Evolutionary conservation across 148 eudicot species (phyloP), one percentile per base, ranked within the genome.

Genomic region (Diospyros kaki): DNA sequence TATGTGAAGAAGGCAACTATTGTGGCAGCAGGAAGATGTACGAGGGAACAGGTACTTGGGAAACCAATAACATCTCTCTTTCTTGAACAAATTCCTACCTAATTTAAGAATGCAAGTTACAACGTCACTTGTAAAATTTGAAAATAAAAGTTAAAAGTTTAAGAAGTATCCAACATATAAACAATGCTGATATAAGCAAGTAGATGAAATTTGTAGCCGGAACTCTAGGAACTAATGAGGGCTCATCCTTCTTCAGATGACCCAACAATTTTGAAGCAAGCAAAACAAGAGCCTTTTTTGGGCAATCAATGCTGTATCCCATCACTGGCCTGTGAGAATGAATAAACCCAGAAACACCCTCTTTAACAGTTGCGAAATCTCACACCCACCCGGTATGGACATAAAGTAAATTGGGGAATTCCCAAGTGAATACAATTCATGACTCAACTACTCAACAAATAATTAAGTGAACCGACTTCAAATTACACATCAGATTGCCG

Each of bases 31-130:
- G 53, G 39, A 50, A 51, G 9, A 44, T 44, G 28, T 28, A 28
- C 28, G 28, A 28, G 28, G 28, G 28, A 28, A 28, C 5, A 9
- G 58, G 51, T 71, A 82, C 87, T 84, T 79, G 80, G 56, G 81
- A 77, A 86, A 81, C 87, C 80, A 85, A 69, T 77, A 84, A 71
- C 87, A 81, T 74, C 90, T 83, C 90, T 73, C 82, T 71, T 51
- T 51, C 67, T 48, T 82, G 75, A 79, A 53, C 61, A 17, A 80
- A 55, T 53, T 43, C 38, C 8, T 5, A 12, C 66, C 56, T 70
- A 39, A 45, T 43, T 42, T 3, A 5, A 60, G 46, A 44, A 39
- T 48, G 2, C 58, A 43, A 45, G 39, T 18, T 54, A 42, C 52
- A 55, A 41, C 13, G 66, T 73, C 61, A 67, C 68, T 73, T 80